Conservation (phyloP, 1,139 yeast species). For the Geotrichum bryndzae region DNA sequence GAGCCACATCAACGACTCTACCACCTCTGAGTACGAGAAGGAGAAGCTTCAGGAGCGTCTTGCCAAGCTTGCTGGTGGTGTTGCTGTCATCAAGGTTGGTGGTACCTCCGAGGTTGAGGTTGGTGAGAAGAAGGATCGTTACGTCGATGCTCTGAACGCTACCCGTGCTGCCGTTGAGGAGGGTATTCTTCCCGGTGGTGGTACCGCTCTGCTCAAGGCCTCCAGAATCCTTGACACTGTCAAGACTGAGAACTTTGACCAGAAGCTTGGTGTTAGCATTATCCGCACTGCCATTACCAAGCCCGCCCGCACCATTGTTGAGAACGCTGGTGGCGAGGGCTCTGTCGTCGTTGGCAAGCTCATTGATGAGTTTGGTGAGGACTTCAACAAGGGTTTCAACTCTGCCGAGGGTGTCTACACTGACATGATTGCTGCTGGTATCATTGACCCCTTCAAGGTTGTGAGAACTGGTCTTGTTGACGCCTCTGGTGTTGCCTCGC, state of each 20-base stretch:
- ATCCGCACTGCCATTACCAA: constrained; percentile 92
- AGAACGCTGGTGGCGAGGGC: constrained; percentile 98
- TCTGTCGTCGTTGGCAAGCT: constrained; percentile 95
- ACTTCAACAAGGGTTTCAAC: constrained; percentile 90
- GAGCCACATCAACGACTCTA: constrained; percentile 60
- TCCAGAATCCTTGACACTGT: constrained; percentile 73
- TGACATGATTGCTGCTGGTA: constrained; percentile 96
- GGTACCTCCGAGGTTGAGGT: constrained; percentile 98
- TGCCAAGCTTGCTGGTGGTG: constrained; percentile 98
- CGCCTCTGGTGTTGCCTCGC: constrained; percentile 96
- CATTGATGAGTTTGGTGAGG: constrained; percentile 70
- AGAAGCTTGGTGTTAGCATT: constrained; percentile 94
- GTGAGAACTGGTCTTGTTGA: constrained; percentile 96
- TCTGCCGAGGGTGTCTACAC: constrained; percentile 91
- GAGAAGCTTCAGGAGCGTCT: constrained; percentile 98
- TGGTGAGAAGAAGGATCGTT: constrained; percentile 99
- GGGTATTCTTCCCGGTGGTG: constrained; percentile 99
- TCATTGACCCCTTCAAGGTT: constrained; percentile 98
- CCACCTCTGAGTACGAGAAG: constrained; percentile 89
- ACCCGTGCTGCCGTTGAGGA: constrained; percentile 99
- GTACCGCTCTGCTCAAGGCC: constrained; percentile 97
- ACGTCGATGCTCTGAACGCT: constrained; percentile 97
- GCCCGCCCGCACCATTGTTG: constrained; percentile 96
- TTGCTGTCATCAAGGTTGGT: constrained; percentile 97
- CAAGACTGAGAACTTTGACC: constrained; percentile 90